Conservation (phyloP, 2,329 filamentous ascomycete genomes). For the Boeremia exigua region DNA sequence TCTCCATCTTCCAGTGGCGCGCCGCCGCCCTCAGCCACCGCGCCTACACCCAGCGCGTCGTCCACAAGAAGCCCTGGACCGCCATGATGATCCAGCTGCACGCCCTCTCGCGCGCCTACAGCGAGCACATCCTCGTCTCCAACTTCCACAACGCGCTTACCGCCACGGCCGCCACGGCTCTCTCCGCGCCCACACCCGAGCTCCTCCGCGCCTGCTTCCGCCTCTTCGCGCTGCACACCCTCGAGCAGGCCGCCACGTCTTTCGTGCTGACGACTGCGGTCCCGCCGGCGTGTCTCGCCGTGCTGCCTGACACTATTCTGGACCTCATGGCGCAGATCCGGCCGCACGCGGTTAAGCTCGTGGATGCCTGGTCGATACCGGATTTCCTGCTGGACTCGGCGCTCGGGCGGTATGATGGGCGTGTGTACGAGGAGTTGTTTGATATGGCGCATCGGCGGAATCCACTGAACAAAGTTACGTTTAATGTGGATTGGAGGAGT, state of each 20-base stretch:
- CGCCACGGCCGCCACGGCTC: slow-evolving; percentile 17
- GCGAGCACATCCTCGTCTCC: slow-evolving; percentile 56
- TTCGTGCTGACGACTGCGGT: slow-evolving; percentile 55
- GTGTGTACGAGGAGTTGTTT: slow-evolving; percentile 61
- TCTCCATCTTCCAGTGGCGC: slow-evolving; percentile 55
- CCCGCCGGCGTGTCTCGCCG: slow-evolving; percentile 50
- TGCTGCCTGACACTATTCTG: slow-evolving; percentile 51
- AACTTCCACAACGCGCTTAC: slow-evolving; percentile 54
- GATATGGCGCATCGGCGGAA: slow-evolving; percentile 59
- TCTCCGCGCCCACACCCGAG: slow-evolving; percentile 36
- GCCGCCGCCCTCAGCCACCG: slow-evolving; percentile 52
- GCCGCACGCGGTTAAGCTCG: slow-evolving; percentile 59
- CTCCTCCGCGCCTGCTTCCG: slow-evolving; percentile 54
- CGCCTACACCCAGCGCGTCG: slow-evolving; percentile 53
- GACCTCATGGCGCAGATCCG: slow-evolving; percentile 56
- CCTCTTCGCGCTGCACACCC: slow-evolving; percentile 56
- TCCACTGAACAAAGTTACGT: slow-evolving; percentile 58
- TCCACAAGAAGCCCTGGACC: slow-evolving; percentile 57
- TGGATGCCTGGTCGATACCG: slow-evolving; percentile 61
- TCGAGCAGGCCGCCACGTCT: slow-evolving; percentile 53
- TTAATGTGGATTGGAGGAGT: slow-evolving; percentile 57
- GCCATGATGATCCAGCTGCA: slow-evolving; percentile 53
- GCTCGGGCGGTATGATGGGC: slow-evolving; percentile 59
- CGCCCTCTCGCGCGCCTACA: slow-evolving; percentile 54
- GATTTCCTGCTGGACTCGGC: slow-evolving; percentile 61